Percentiles rank a stretch among this genome's conserved stretches.
These are phyloP conservation scores for Trichoderma harzianum DNA, from an alignment of 2,329 filamentous ascomycete genomes.

Conservation along the genomic window DNA sequence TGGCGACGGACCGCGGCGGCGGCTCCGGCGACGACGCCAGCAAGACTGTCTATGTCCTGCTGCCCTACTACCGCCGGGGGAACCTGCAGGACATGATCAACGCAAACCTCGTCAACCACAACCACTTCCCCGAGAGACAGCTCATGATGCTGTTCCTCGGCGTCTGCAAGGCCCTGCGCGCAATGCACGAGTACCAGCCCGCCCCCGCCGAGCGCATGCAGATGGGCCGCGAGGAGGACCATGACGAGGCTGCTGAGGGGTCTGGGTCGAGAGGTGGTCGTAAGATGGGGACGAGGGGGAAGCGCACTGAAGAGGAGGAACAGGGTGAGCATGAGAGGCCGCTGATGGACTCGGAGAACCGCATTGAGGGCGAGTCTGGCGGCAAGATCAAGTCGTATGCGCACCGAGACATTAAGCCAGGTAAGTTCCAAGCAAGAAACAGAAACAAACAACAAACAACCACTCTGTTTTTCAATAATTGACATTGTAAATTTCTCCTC, in stretches of 20 bases:
- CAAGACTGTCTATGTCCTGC: constrained; percentile 94
- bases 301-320: constrained; percentile 60
- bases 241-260: constrained; percentile 32
- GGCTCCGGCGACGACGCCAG: constrained; percentile 59
- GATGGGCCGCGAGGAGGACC: constrained; percentile 45
- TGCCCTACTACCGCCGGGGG: constrained; percentile 91
- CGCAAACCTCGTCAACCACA: constrained; percentile 94
- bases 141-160: constrained; percentile 90
- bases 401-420: constrained; percentile 95
- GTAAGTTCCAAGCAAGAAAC: constrained; percentile 44
- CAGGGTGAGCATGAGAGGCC: constrained; percentile 75
- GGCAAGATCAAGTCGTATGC: constrained; percentile 72
- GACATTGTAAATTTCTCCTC: neutral
- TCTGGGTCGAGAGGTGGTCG: constrained; percentile 23
- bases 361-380: constrained; percentile 55
- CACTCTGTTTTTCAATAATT: neutral
- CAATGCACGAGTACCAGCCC: constrained; percentile 82
- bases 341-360: constrained; percentile 74
- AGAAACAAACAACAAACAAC: neutral
- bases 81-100: constrained; percentile 99
- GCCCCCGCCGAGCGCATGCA: constrained; percentile 49
- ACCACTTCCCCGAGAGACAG: constrained; percentile 79
- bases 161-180: constrained; percentile 80
- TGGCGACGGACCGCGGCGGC: constrained; percentile 67
- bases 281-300: constrained; percentile 36